A percentile compares a stretch with the other conserved stretches of the same genome.
These are phyloP conservation scores for Magnolia changhungtana DNA, from an alignment of 164 flowering plant species.

Conservation along the genomic window DNA sequence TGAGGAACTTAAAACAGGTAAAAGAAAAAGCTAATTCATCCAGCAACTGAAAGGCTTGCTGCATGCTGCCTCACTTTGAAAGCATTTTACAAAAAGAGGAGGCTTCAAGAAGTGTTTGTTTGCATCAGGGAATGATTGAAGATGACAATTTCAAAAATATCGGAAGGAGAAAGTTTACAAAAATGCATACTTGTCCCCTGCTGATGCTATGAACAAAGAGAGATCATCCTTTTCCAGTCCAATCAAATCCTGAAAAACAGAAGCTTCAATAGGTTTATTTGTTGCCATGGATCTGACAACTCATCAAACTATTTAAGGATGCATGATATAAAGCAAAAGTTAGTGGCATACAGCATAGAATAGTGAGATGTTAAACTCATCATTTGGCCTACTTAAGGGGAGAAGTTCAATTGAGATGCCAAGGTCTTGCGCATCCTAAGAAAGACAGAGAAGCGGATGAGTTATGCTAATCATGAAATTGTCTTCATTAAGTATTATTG, in stretches of 20 bases:
- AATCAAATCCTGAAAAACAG: conserved; percentile 59
- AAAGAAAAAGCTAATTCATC: too few species aligned
- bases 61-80: too few species aligned
- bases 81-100: too few species aligned
- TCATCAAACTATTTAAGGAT: conserved; percentile 4
- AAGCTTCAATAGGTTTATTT: neutral
- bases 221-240: conserved; percentile 65
- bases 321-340: conserved; percentile 1
- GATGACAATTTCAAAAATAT: too few species aligned
- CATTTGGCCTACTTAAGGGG: conserved; percentile 62
- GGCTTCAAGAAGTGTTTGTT: too few species aligned
- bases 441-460: conserved; percentile 2
- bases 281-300: neutral
- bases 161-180: neutral
- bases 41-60: too few species aligned
- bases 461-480: neutral
- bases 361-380: conserved; percentile 56
- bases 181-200: conserved; percentile 55
- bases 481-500: neutral
- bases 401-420: conserved; percentile 90
- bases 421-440: conserved; percentile 93
- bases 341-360: conserved; percentile 69
- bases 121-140: too few species aligned
- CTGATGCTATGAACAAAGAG: conserved; percentile 53
- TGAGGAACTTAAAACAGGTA: too few species aligned